phyloP scores from a whole-genome alignment of 108 stramenopile species.

The Cylindrotheca fusiformis region DNA sequence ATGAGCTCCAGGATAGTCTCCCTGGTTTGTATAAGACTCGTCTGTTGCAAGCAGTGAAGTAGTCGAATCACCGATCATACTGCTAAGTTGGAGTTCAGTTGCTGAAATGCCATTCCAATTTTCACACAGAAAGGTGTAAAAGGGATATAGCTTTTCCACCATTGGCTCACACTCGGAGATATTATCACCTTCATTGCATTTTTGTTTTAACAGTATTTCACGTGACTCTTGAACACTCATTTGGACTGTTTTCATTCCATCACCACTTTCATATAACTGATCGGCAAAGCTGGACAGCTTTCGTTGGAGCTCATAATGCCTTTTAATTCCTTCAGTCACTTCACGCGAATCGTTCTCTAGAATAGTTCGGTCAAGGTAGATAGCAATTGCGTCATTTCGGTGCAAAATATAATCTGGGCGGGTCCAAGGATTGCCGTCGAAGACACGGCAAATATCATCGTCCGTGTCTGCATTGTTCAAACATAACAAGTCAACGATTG shows the following conservation, averaged over 20 bases:
- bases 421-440: slow-evolving; percentile 51
- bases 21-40: slow-evolving; percentile 28
- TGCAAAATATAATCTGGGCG: slow-evolving; percentile 38
- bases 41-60: slow-evolving; percentile 1
- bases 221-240: slow-evolving; percentile 18
- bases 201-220: neutral
- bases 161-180: neutral
- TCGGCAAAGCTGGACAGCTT: slow-evolving; percentile 15
- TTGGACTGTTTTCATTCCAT: slow-evolving; percentile 24
- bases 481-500: slow-evolving; percentile 31
- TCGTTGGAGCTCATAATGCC: slow-evolving; percentile 26
- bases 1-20: slow-evolving; percentile 57
- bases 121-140: slow-evolving; percentile 19
- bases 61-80: neutral
- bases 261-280: slow-evolving; percentile 15
- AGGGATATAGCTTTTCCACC: slow-evolving; percentile 13
- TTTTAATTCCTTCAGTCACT: slow-evolving; percentile 14
- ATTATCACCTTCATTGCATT: neutral
- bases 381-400: slow-evolving; percentile 18
- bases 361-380: slow-evolving; percentile 19
- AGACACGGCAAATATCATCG: slow-evolving; percentile 17
- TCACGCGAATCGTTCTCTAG: slow-evolving; percentile 12
- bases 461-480: slow-evolving; percentile 14
- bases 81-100: slow-evolving; percentile 24
- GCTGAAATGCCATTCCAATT: slow-evolving; percentile 44